Evolutionary conservation across 148 eudicot genomes (phyloP).

Genomic region (Polygonum aviculare): DNA sequence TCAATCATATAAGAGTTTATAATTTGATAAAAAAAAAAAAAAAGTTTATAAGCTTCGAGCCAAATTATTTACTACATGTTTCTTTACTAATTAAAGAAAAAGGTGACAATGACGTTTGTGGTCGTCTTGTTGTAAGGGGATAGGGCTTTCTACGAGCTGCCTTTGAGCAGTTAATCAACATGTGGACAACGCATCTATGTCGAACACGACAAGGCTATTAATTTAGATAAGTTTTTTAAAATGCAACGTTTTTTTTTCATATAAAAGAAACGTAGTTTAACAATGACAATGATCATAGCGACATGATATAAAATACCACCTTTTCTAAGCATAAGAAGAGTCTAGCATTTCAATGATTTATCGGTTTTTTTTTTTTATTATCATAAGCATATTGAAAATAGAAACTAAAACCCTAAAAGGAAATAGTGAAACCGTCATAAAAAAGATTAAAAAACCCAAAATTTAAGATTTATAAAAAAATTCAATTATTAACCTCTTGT

Average conservation of each 20-base stretch:
- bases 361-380: too few relatives aligned
- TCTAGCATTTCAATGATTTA: too few relatives aligned
- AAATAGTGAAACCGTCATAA: too few relatives aligned
- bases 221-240: not conserved
- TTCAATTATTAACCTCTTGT: too few relatives aligned
- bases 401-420: too few relatives aligned
- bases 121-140: not conserved
- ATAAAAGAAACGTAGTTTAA: too few relatives aligned
- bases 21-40: too few relatives aligned
- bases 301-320: not conserved
- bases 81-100: not conserved
- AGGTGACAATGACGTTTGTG: constrained; percentile 1
- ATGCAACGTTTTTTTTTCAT: not conserved
- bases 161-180: not conserved
- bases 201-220: not conserved
- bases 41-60: not conserved
- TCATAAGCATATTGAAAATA: too few relatives aligned
- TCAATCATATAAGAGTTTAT: not conserved
- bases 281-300: not conserved
- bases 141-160: not conserved
- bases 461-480: too few relatives aligned
- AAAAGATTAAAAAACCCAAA: too few relatives aligned
- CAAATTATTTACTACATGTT: not conserved
- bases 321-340: too few relatives aligned
- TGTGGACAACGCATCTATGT: not conserved